Conservation (phyloP, 257 asterid genomes). For the Buddleja alternifolia region DNA sequence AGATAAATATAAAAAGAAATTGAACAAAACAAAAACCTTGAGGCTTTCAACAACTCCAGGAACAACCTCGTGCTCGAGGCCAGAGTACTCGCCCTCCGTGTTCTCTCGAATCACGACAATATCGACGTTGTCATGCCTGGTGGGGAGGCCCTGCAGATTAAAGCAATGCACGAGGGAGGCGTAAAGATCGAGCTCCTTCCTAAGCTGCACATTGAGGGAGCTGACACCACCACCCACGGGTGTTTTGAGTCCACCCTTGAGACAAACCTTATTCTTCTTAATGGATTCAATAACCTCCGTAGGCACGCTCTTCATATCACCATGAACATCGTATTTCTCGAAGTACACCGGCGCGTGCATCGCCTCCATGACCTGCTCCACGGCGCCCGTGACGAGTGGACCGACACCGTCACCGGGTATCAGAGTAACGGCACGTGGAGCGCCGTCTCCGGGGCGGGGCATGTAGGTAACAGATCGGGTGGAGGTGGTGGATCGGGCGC, state of each 20-base stretch:
- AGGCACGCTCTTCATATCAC: conserved; percentile 83
- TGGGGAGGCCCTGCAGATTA: conserved; percentile 76
- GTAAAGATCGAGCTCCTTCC: conserved; percentile 94
- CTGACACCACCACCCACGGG: conserved; percentile 98
- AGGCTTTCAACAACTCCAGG: conserved; percentile 99
- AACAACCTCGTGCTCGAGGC: conserved; percentile 98
- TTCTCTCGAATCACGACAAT: conserved; percentile 96
- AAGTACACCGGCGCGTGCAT: conserved; percentile 96
- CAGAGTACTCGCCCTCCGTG: conserved; percentile 96
- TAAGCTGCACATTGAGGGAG: conserved; percentile 77
- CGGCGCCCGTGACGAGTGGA: conserved; percentile 92
- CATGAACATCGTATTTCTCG: conserved; percentile 81
- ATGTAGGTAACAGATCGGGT: conserved; percentile 91
- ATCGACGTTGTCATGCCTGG: conserved; percentile 82
- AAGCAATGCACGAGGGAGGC: conserved; percentile 95
- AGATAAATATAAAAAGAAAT: conserved; percentile 10
- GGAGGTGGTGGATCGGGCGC: conserved; percentile 32
- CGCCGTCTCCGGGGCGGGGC: conserved; percentile 97
- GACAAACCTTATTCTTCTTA: conserved; percentile 83
- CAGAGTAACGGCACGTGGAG: conserved; percentile 80
- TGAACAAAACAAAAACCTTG: conserved; percentile 74
- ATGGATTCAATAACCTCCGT: conserved; percentile 75
- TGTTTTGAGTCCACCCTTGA: conserved; percentile 87
- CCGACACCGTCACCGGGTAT: conserved; percentile 98
- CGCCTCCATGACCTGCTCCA: conserved; percentile 95